Evolutionary conservation across 1,284 basidiomycete genomes (phyloP).

Genomic region (Malassezia nana): DNA sequence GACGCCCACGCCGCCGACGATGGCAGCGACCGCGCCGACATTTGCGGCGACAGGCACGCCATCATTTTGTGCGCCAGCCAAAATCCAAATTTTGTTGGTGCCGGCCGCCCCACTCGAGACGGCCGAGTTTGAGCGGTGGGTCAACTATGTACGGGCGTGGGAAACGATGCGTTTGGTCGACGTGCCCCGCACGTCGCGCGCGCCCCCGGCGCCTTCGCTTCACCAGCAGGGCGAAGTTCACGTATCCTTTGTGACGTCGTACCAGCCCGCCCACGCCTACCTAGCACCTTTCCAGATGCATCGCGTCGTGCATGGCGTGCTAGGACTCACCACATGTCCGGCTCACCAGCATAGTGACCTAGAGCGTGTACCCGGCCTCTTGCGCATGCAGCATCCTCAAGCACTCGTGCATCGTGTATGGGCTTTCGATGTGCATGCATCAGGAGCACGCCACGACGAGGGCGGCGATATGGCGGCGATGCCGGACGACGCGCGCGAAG

Average conservation of each 20-base stretch:
- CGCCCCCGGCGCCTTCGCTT: constrained; percentile 19
- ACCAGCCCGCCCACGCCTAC: constrained; percentile 39
- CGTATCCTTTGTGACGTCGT: constrained; percentile 40
- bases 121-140: constrained; percentile 37
- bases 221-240: constrained; percentile 39
- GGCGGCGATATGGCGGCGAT: background rate
- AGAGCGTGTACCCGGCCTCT: constrained; percentile 23
- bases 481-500: background rate
- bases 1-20: background rate
- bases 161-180: constrained; percentile 34
- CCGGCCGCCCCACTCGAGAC: constrained; percentile 32
- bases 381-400: constrained; percentile 33
- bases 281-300: constrained; percentile 43
- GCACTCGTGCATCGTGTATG: constrained; percentile 41
- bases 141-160: constrained; percentile 27
- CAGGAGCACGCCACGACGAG: background rate
- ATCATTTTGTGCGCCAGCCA: constrained; percentile 30
- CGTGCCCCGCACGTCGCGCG: constrained; percentile 22
- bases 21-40: constrained; percentile 21
- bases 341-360: constrained; percentile 20
- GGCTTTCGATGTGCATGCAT: constrained; percentile 36
- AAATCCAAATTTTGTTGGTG: constrained; percentile 37
- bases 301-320: constrained; percentile 37
- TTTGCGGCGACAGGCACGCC: constrained; percentile 20
- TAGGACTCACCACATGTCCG: constrained; percentile 30